Evolutionary conservation across 768 basidiomycete genomes (phyloP).

Genomic region (Pleurotus tuoliensis): DNA sequence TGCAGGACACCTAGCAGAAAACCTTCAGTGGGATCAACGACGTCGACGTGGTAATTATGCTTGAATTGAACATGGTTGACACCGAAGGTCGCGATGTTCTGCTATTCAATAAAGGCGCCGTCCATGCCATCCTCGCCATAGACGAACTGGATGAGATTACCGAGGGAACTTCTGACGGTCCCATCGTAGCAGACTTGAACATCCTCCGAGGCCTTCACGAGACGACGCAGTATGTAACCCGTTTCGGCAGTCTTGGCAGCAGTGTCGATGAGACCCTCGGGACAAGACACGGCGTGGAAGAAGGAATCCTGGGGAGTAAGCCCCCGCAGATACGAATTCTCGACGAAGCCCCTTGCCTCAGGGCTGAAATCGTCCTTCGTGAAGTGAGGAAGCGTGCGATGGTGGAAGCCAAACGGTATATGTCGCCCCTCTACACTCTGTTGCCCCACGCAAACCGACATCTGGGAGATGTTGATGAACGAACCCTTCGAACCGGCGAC

Average conservation of each 20-base stretch:
- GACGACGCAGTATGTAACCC: conserved; percentile 95
- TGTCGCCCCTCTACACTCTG: conserved; percentile 98
- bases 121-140: too few species aligned
- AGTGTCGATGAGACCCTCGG: conserved; percentile 98
- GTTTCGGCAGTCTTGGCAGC: conserved; percentile 99
- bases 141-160: too few species aligned
- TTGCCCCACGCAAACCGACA: conserved; percentile 50
- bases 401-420: conserved; percentile 96
- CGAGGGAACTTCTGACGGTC: conserved; percentile 94
- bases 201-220: conserved; percentile 97
- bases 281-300: conserved; percentile 99
- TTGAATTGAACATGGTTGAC: conserved; percentile 82
- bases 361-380: conserved; percentile 47
- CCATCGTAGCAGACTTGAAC: conserved; percentile 98
- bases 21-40: conserved; percentile 76
- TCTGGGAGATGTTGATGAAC: too few species aligned
- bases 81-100: too few species aligned
- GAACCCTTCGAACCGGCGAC: too few species aligned
- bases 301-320: conserved; percentile 93
- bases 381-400: conserved; percentile 89
- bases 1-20: conserved; percentile 80
- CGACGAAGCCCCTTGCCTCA: conserved; percentile 96
- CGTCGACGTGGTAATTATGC: conserved; percentile 91
- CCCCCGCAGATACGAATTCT: conserved; percentile 96
- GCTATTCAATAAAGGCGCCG: too few species aligned